These are phyloP conservation scores for Trypanosomatidae sp. DNA, from an alignment of 208 protist species.

Conservation along the genomic window DNA sequence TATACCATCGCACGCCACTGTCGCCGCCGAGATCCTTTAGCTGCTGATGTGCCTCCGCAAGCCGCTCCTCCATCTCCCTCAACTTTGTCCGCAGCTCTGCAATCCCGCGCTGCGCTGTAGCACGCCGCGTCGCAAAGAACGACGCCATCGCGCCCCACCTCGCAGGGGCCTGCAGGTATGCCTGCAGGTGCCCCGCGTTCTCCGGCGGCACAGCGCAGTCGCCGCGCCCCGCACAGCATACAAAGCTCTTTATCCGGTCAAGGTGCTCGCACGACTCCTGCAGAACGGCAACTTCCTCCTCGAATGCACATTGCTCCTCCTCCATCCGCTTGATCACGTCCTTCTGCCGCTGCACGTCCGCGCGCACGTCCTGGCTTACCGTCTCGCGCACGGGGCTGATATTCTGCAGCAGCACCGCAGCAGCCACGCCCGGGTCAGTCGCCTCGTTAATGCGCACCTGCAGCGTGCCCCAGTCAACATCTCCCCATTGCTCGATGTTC, in stretches of 20 bases:
- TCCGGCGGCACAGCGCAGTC: conserved; percentile 1
- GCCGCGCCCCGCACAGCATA: conserved; percentile 3
- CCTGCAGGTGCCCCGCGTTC: conserved; percentile 14
- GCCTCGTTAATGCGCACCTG: conserved; percentile 29
- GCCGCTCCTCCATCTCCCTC: conserved; percentile 19
- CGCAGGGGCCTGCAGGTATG: conserved; percentile 17
- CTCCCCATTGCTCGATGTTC: conserved; percentile 28
- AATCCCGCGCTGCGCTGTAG: conserved; percentile 13
- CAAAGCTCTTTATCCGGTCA: conserved; percentile 13
- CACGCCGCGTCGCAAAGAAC: conserved; percentile 24
- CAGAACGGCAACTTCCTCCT: conserved; percentile 17
- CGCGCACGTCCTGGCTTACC: conserved; percentile 25
- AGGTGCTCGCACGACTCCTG: conserved; percentile 18
- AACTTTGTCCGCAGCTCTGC: conserved; percentile 5
- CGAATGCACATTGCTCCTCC: conserved; percentile 9
- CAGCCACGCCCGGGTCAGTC: conserved; percentile 18
- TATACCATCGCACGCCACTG: conserved; percentile 18
- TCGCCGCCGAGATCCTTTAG: conserved; percentile 15
- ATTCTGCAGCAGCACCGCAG: conserved; percentile 26
- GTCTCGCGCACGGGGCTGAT: conserved; percentile 25
- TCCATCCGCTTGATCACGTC: conserved; percentile 18
- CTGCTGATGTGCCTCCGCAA: conserved; percentile 3
- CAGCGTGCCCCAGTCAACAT: conserved; percentile 36
- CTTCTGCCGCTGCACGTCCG: conserved; percentile 25
- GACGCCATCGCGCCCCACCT: conserved; percentile 19